Percentiles rank a stretch among this genome's conserved stretches.
These are phyloP conservation scores for Colletotrichum destructivum DNA, from an alignment of 2,329 filamentous ascomycete genomes.

Conservation along the genomic window DNA sequence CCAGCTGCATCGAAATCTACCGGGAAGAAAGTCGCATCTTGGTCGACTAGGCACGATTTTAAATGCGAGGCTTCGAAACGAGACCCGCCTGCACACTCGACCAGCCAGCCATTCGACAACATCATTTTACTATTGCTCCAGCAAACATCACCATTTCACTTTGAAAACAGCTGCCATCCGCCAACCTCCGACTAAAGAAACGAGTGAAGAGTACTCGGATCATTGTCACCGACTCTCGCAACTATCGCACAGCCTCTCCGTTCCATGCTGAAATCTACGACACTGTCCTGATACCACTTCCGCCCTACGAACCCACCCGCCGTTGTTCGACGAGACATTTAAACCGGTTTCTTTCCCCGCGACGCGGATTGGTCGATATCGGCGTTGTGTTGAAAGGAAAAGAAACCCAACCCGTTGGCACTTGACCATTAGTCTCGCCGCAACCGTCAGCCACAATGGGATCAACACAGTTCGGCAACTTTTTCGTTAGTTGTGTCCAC, in stretches of 20 bases:
- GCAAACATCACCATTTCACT: not conserved
- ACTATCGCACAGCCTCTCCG: not conserved
- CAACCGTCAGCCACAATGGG: slow-evolving; percentile 62
- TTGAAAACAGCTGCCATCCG: not conserved
- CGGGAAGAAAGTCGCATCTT: slow-evolving; percentile 23
- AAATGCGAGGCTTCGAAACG: slow-evolving; percentile 27
- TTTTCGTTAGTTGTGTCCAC: slow-evolving; percentile 61
- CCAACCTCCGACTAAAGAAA: not conserved
- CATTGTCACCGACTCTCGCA: not conserved
- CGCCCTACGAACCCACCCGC: not conserved
- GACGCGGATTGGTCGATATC: not conserved
- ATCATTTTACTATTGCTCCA: not conserved
- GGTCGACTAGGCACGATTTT: not conserved
- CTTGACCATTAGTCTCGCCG: not conserved
- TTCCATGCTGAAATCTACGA: slow-evolving; percentile 10
- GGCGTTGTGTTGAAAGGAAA: not conserved
- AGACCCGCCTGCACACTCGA: slow-evolving; percentile 13
- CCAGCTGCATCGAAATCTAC: not conserved
- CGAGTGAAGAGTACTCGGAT: not conserved
- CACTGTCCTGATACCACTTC: slow-evolving; percentile 2
- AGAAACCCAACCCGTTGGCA: slow-evolving; percentile 2
- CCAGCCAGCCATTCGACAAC: slow-evolving; percentile 24
- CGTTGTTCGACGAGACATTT: not conserved
- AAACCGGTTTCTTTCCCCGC: slow-evolving; percentile 3
- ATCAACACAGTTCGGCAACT: slow-evolving; percentile 74